These are phyloP conservation scores for Delitschia confertaspora DNA, from an alignment of 495 filamentous ascomycete genomes.

Conservation along the genomic window DNA sequence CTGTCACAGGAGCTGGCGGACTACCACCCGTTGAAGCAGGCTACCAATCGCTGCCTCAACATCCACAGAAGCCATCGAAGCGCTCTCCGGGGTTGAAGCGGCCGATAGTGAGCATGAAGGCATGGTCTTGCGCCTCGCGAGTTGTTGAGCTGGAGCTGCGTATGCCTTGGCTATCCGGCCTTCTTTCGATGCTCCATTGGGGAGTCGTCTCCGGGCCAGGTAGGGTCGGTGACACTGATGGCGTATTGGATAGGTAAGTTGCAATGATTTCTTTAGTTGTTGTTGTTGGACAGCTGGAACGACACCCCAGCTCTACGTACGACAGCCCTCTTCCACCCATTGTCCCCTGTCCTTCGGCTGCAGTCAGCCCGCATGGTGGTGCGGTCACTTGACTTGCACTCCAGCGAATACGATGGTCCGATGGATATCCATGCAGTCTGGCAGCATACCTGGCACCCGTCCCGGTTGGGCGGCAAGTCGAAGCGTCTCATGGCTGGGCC, in stretches of 20 bases:
- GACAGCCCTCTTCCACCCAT: slow-evolving; percentile 6
- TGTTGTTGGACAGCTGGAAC: slow-evolving; percentile 22
- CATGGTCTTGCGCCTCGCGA: slow-evolving; percentile 60
- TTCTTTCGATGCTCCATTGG: slow-evolving; percentile 64
- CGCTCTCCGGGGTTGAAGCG: slow-evolving; percentile 40
- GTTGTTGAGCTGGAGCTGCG: slow-evolving; percentile 60
- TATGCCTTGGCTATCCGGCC: slow-evolving; percentile 79
- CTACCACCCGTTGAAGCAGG: slow-evolving; percentile 21
- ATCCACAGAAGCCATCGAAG: slow-evolving; percentile 4
- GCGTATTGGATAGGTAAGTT: slow-evolving; percentile 84
- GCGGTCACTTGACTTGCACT: slow-evolving; percentile 57
- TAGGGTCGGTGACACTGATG: slow-evolving; percentile 61
- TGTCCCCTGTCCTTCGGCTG: slow-evolving; percentile 20
- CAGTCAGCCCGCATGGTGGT: slow-evolving; percentile 49
- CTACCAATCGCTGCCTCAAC: slow-evolving; percentile 23
- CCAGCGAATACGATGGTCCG: slow-evolving; percentile 26
- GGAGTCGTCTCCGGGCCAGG: slow-evolving; percentile 62
- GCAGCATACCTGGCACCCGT: slow-evolving; percentile 32
- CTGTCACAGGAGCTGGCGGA: slow-evolving; percentile 21
- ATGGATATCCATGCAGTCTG: slow-evolving; percentile 29
- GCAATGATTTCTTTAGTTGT: slow-evolving; percentile 16
- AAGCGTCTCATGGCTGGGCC: slow-evolving; percentile 18
- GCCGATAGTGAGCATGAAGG: slow-evolving; percentile 64
- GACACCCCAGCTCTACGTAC: not conserved
- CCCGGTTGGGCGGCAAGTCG: slow-evolving; percentile 22